Conservation (phyloP, 129 eudicot genomes). For the Artemisia annua region DNA sequence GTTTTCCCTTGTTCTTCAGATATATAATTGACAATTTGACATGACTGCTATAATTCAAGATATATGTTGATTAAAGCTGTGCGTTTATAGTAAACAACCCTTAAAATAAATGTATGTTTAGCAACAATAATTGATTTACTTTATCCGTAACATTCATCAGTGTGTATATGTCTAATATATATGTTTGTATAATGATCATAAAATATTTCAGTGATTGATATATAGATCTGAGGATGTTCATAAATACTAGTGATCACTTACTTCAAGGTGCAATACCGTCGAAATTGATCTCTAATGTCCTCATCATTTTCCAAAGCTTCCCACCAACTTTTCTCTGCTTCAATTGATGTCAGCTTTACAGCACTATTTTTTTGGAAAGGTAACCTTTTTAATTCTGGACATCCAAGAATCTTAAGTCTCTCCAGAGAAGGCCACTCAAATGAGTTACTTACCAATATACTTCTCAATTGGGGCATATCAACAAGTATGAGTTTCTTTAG, state of each 20-base stretch:
- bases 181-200: too few species aligned
- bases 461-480: slow-evolving; percentile 25
- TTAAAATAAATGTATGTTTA: too few species aligned
- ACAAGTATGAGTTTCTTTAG: slow-evolving; percentile 26
- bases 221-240: not conserved
- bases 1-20: too few species aligned
- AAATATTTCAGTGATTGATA: too few species aligned
- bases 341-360: slow-evolving; percentile 11
- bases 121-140: too few species aligned
- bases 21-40: too few species aligned
- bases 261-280: slow-evolving; percentile 23
- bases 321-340: slow-evolving; percentile 35
- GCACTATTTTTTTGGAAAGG: slow-evolving; percentile 26
- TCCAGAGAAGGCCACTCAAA: slow-evolving; percentile 31
- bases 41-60: too few species aligned
- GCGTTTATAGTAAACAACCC: too few species aligned
- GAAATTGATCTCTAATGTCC: slow-evolving; percentile 18
- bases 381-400: slow-evolving; percentile 17
- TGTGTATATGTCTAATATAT: too few species aligned
- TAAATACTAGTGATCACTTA: not conserved
- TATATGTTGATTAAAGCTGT: too few species aligned
- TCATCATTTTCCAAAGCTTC: slow-evolving; percentile 18
- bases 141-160: too few species aligned
- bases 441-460: slow-evolving; percentile 13
- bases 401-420: slow-evolving; percentile 23